Percentiles rank a stretch among this genome's conserved stretches.
phyloP scores from a whole-genome alignment of 2,329 filamentous ascomycete genomes.

The Fusarium nelsonii region DNA sequence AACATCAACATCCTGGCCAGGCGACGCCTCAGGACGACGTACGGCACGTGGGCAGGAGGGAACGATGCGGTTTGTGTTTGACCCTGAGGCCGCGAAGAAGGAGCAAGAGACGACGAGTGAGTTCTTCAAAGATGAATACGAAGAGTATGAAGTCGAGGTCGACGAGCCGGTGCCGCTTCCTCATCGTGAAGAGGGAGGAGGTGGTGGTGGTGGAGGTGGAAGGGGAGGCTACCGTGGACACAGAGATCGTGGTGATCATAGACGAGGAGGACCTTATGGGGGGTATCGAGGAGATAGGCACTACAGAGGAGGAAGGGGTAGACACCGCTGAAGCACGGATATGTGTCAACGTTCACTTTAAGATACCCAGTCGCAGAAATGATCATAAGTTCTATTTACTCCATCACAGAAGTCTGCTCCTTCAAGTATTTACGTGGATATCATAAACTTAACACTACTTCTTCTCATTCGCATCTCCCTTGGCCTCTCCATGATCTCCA shows the following conservation, averaged over 20 bases:
- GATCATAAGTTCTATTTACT: not conserved
- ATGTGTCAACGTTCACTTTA: constrained; percentile 1
- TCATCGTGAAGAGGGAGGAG: constrained; percentile 42
- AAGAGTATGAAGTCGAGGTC: constrained; percentile 82
- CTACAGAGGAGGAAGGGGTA: constrained; percentile 52
- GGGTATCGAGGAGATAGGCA: constrained; percentile 53
- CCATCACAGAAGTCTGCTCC: not conserved
- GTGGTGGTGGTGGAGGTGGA: constrained; percentile 14
- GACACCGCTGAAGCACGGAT: constrained; percentile 47
- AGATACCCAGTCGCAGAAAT: constrained; percentile 32
- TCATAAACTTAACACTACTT: constrained; percentile 8
- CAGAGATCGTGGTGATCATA: constrained; percentile 51
- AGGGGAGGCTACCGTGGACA: constrained; percentile 51
- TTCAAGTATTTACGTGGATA: constrained; percentile 16
- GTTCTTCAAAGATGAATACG: constrained; percentile 80
- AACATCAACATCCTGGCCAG: constrained; percentile 55
- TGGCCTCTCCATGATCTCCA: constrained; percentile 23
- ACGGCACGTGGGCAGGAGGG: constrained; percentile 68
- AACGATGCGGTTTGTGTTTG: constrained; percentile 90
- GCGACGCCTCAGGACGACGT: constrained; percentile 50
- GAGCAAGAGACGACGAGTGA: constrained; percentile 77
- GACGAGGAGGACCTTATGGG: constrained; percentile 53
- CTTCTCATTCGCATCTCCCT: not conserved
- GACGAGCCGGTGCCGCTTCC: constrained; percentile 68
- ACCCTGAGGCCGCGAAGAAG: constrained; percentile 77